A percentile compares a stretch with the other conserved stretches of the same genome.
Evolutionary conservation across 2,329 filamentous ascomycete species (phyloP).

Genomic region (Lecanicillium sp.): DNA sequence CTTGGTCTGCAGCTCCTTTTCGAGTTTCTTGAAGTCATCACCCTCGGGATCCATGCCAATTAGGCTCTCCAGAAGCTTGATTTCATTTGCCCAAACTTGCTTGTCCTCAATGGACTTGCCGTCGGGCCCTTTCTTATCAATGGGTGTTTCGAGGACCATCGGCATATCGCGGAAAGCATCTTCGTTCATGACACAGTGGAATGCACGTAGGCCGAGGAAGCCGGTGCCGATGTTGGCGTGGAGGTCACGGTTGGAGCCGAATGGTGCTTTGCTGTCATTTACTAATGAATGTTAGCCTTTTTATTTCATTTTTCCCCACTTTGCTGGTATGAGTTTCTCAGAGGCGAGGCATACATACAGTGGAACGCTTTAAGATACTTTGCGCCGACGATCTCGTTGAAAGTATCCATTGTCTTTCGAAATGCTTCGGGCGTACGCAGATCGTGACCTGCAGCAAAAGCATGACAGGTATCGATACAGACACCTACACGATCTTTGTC

Average conservation of each 20-base stretch:
- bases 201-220: constrained; percentile 81
- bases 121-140: constrained; percentile 58
- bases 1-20: constrained; percentile 54
- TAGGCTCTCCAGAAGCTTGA: constrained; percentile 84
- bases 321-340: background rate
- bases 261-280: constrained; percentile 91
- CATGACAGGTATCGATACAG: constrained; percentile 94
- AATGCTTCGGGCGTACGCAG: constrained; percentile 69
- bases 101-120: constrained; percentile 69
- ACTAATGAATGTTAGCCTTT: constrained; percentile 32
- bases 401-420: constrained; percentile 61
- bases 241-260: constrained; percentile 73
- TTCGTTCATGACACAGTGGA: constrained; percentile 86
- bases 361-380: constrained; percentile 80
- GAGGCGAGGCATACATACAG: constrained; percentile 21
- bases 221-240: constrained; percentile 96
- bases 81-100: constrained; percentile 82
- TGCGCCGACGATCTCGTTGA: constrained; percentile 69
- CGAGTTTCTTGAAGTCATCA: constrained; percentile 62
- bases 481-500: constrained; percentile 83
- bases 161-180: constrained; percentile 67
- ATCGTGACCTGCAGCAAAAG: constrained; percentile 92
- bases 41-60: constrained; percentile 74
- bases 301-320: constrained; percentile 8
- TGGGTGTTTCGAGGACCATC: constrained; percentile 95